A percentile compares a stretch with the other conserved stretches of the same genome.
phyloP scores from a whole-genome alignment of 257 asterid genomes.

The Echium plantagineum region DNA sequence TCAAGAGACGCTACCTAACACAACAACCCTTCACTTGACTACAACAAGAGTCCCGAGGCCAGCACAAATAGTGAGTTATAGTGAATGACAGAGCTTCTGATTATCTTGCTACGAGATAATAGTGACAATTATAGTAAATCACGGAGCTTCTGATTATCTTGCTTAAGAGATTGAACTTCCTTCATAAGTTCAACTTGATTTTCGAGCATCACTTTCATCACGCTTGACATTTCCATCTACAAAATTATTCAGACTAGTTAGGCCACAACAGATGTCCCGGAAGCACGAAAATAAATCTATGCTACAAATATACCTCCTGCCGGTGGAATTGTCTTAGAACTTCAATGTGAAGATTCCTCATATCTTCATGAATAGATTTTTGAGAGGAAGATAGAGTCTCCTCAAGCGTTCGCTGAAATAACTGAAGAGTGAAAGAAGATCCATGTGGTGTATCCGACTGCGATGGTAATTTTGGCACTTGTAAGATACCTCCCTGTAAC shows the following conservation, averaged over 20 bases:
- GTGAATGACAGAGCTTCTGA: conserved; percentile 57
- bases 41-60: background rate
- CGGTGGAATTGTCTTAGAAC: conserved; percentile 73
- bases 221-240: conserved; percentile 74
- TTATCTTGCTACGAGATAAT: conserved; percentile 76
- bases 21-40: conserved; percentile 2
- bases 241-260: conserved; percentile 11
- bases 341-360: conserved; percentile 87
- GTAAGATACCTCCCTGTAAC: conserved; percentile 53
- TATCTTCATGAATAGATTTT: conserved; percentile 82
- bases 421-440: conserved; percentile 78
- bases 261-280: background rate
- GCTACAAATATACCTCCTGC: conserved; percentile 62
- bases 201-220: conserved; percentile 43
- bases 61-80: conserved; percentile 20
- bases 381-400: conserved; percentile 79
- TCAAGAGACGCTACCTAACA: too few relatives aligned
- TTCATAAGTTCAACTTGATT: conserved; percentile 78
- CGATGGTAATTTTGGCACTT: conserved; percentile 25
- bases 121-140: conserved; percentile 43
- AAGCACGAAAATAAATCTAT: background rate
- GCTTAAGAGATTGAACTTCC: conserved; percentile 58
- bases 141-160: conserved; percentile 72
- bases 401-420: conserved; percentile 83
- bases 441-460: conserved; percentile 60